Evolutionary conservation across 2,329 filamentous ascomycete species (phyloP).

Genomic region (Trichocomaceae sp.): DNA sequence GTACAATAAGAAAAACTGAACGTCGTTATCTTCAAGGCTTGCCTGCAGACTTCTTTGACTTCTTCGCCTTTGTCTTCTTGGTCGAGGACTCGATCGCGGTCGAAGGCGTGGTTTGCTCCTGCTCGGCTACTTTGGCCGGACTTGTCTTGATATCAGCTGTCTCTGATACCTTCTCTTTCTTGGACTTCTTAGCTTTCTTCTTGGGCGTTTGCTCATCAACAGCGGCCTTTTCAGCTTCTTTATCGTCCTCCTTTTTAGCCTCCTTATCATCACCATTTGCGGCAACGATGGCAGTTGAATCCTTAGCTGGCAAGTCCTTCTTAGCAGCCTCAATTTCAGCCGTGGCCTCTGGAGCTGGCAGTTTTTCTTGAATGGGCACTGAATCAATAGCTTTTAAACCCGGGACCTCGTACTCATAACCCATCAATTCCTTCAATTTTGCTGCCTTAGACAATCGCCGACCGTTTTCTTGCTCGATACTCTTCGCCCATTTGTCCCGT

Average conservation of each 20-base stretch:
- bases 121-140: constrained; percentile 2
- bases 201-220: constrained; percentile 23
- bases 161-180: constrained; percentile 17
- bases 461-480: constrained; percentile 65
- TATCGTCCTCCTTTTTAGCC: constrained; percentile 6
- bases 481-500: constrained; percentile 70
- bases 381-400: constrained; percentile 59
- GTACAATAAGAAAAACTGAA: constrained; percentile 9
- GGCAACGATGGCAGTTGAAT: constrained; percentile 18
- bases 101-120: neutral
- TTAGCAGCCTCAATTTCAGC: constrained; percentile 8
- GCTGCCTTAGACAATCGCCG: constrained; percentile 62
- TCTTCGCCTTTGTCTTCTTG: constrained; percentile 14
- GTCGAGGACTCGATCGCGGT: constrained; percentile 1
- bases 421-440: constrained; percentile 65
- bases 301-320: constrained; percentile 20
- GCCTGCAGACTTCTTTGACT: constrained; percentile 25
- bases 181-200: constrained; percentile 28
- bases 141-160: constrained; percentile 11
- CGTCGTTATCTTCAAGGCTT: constrained; percentile 23
- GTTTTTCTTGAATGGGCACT: constrained; percentile 38
- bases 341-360: constrained; percentile 22
- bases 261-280: constrained; percentile 21
- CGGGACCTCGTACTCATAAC: constrained; percentile 75
- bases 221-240: constrained; percentile 18